These are phyloP conservation scores for Actinidia chinensis DNA, from an alignment of 179 eudicot genomes.

Conservation along the genomic window DNA sequence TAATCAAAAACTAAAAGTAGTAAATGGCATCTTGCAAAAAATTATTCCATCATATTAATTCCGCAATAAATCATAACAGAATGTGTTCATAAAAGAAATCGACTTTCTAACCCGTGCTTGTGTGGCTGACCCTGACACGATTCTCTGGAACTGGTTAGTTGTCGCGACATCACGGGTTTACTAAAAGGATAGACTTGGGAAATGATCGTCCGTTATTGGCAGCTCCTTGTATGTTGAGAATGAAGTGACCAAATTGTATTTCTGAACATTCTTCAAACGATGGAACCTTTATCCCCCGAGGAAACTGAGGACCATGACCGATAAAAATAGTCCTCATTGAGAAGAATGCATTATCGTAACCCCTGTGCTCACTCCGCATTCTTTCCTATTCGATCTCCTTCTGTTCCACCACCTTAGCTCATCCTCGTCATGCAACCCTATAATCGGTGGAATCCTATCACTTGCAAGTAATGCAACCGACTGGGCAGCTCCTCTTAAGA, in stretches of 20 bases:
- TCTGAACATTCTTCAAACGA: slow-evolving; percentile 86
- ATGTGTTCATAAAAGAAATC: too few relatives aligned
- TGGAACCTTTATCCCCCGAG: slow-evolving; percentile 62
- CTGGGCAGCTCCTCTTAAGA: slow-evolving; percentile 76
- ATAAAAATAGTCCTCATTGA: slow-evolving; percentile 89
- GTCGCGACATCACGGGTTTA: slow-evolving; percentile 22
- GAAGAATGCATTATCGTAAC: slow-evolving; percentile 78
- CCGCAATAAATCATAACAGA: not conserved
- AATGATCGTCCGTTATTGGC: slow-evolving; percentile 67
- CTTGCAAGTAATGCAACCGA: slow-evolving; percentile 68
- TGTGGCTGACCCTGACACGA: not conserved
- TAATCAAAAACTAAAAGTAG: not conserved
- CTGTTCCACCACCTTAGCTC: slow-evolving; percentile 73
- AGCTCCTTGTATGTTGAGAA: slow-evolving; percentile 68
- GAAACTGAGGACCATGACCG: slow-evolving; percentile 86
- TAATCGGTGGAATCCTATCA: slow-evolving; percentile 73
- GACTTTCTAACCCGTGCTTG: too few relatives aligned
- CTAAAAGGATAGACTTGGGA: slow-evolving; percentile 54
- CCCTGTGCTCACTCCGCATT: slow-evolving; percentile 97
- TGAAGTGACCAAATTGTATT: slow-evolving; percentile 74
- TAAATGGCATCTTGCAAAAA: not conserved
- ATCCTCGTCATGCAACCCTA: slow-evolving; percentile 75
- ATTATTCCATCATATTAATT: not conserved
- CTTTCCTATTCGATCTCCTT: slow-evolving; percentile 43
- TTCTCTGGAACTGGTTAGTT: not conserved